Percentiles rank a stretch among this genome's conserved stretches.
Evolutionary conservation across 371 early-diverging fungal genomes (phyloP).

Genomic region (Choanephora cucurbitarum): DNA sequence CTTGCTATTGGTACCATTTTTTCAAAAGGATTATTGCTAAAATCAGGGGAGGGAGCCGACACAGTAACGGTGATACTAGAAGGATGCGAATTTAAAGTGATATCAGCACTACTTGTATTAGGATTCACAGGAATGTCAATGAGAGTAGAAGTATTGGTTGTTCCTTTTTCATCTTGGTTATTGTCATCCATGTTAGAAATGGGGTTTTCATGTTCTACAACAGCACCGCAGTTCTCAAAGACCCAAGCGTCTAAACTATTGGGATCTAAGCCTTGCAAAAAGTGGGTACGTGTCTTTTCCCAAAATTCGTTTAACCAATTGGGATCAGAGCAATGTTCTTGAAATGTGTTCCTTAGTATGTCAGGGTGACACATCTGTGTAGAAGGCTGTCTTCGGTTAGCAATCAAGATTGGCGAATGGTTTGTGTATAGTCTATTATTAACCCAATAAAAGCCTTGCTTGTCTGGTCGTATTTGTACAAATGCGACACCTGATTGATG

Average conservation of each 20-base stretch:
- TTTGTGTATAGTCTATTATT: constrained; percentile 83
- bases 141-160: too few species aligned
- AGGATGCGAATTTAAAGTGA: too few species aligned
- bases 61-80: too few species aligned
- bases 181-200: too few species aligned
- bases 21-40: too few species aligned
- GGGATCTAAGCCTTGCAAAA: constrained; percentile 28
- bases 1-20: too few species aligned
- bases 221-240: constrained; percentile 37
- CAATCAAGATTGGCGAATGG: constrained; percentile 55
- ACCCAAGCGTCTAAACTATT: constrained; percentile 37
- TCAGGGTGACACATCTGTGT: constrained; percentile 55
- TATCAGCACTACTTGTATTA: too few species aligned
- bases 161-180: too few species aligned
- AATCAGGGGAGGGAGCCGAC: too few species aligned
- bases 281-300: constrained; percentile 50
- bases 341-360: constrained; percentile 52
- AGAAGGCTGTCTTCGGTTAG: constrained; percentile 35
- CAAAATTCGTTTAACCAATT: constrained; percentile 61
- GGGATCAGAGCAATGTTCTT: constrained; percentile 56
- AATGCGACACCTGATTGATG: constrained; percentile 91
- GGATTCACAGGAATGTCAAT: too few species aligned
- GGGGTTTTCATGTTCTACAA: constrained; percentile 25
- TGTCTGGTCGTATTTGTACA: constrained; percentile 80
- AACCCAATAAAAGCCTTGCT: constrained; percentile 86